Base-by-base conservation (phyloP, 345 rosid genomes). In the Bruguiera gymnorhiza region DNA sequence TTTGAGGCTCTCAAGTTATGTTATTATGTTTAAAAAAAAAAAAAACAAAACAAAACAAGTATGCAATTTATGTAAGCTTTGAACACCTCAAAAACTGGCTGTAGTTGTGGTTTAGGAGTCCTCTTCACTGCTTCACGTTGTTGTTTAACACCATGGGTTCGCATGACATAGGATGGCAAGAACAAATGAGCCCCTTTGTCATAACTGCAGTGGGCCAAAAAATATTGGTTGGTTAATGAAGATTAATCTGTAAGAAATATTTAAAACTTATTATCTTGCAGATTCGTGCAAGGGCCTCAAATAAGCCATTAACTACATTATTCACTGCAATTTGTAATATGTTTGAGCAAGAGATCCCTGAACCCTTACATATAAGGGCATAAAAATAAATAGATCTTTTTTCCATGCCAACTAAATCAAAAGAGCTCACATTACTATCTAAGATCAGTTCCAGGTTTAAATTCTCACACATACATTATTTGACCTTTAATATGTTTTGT, bases 181-280 rank as follows among this genome's bases (percentile, higher is more conserved):
- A 88, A 90, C 32, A 92, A 76, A 80, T 92, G 84, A 52, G 88
- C 99, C 70, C 99, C 99, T 84, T 83, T 95, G 71, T 95, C 97
- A 67, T 88, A 90, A 50, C 99, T 95, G 84, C 75, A 71, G 72
- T 62, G 61, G 75, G 50, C 31, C 50, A 58, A 37, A 32, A n/a
- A 55, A 60, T 15, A 23, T 70, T 63, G 64, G 70, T 46, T 23
- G 69, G 13, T 69, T 9, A 71, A 70, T 5, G 26, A 39, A 23
- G 53, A 48, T 50, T 37, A 11, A 62, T 13, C 50, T 15, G 15
- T 43, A 18, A 13, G 50, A 43, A 43, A 43, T 43, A 43, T 43
- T 43, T 43, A 15, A 43, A 43, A 15, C 19, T 43, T 43, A 43
- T 13, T 43, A 11, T 43, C 50, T 43, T 11, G 18, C 50, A 43